Base-by-base conservation (phyloP, 495 filamentous ascomycete genomes). In the Usnea hakonensis region DNA sequence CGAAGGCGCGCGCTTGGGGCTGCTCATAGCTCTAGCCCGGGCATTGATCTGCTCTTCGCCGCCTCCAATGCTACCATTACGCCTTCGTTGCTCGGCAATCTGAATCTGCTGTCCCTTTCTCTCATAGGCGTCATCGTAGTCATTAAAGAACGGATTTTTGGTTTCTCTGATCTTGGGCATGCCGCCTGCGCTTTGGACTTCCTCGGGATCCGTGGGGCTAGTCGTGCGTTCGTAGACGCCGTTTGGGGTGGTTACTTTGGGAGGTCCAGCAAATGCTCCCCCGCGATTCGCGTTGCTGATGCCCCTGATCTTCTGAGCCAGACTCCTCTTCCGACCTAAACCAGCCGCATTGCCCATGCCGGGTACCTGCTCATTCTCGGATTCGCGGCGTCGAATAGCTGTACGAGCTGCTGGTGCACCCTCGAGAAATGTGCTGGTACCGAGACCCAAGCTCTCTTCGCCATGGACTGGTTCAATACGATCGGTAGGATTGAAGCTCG, bases 371-470 rank as follows among this genome's bases (percentile, higher is more conserved):
- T 84, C 81, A 33, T 74, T 75, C 65, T 92, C 89, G 60, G 79
- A 85, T 60, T 90, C 83, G 60, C 85, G 85, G 40, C 85, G 87
- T 68, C 90, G 85, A 63, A 97, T 91, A 26, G 90, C 93, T 17
- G 86, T 78, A 60, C 86, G 85, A 26, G 91, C 87, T 17, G 95
- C 95, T 7, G 92, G 94, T 3, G 95, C 87, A 32, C 95, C 95
- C 66, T 99, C 95, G 28, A 99, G 74, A 78, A 97, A 97, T 3
- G 95, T 99, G 58, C 90, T 95, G 13, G 91, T 95, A 57, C 95
- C 95, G 7, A 99, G 79, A 14, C 95, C 95, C 65, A 90, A 72
- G 0, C 83, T 89, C 73, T 94, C 85, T 53, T 90, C 82, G 14
- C 94, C 95, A 65, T 96, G 89, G 41, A 97, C 79, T 9, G 87